Conservation (phyloP, 208 protist species). For the Novymonas esmeraldas region DNA sequence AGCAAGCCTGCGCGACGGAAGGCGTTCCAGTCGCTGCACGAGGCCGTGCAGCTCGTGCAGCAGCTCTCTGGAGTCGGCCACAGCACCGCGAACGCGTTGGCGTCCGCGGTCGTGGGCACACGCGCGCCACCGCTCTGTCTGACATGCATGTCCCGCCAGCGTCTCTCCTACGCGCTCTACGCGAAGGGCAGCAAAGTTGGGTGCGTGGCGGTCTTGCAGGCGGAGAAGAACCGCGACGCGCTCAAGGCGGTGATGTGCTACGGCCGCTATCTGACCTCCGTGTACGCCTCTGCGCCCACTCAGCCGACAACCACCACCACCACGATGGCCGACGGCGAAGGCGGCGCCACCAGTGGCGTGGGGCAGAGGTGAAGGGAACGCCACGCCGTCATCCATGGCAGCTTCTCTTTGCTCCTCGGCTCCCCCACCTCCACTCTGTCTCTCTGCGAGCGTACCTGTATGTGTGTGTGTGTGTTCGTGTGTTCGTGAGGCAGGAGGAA, state of each 20-base stretch:
- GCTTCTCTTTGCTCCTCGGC: too few relatives aligned
- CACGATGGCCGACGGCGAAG: background rate
- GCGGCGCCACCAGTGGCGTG: too few relatives aligned
- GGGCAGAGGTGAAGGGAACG: too few relatives aligned
- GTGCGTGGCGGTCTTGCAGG: conserved; percentile 50
- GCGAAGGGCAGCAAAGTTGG: conserved; percentile 58
- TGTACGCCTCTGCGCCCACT: conserved; percentile 14
- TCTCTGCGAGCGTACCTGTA: too few relatives aligned
- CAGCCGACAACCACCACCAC: too few relatives aligned
- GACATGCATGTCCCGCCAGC: conserved; percentile 61
- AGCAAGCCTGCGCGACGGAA: conserved; percentile 10
- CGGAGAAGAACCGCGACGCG: conserved; percentile 37
- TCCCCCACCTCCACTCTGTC: too few relatives aligned
- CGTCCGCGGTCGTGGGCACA: background rate
- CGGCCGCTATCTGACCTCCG: conserved; percentile 14
- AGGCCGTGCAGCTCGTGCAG: conserved; percentile 34
- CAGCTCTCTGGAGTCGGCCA: conserved; percentile 18
- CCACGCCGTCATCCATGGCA: too few relatives aligned
- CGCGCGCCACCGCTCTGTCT: conserved; percentile 34
- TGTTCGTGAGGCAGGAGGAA: too few relatives aligned
- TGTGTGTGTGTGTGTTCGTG: too few relatives aligned
- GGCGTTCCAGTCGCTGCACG: conserved; percentile 38
- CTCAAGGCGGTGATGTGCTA: conserved; percentile 42
- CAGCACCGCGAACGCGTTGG: background rate
- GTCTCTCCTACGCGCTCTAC: conserved; percentile 69